Conservation (phyloP, 768 basidiomycete species). For the Termitomyces sp. region DNA sequence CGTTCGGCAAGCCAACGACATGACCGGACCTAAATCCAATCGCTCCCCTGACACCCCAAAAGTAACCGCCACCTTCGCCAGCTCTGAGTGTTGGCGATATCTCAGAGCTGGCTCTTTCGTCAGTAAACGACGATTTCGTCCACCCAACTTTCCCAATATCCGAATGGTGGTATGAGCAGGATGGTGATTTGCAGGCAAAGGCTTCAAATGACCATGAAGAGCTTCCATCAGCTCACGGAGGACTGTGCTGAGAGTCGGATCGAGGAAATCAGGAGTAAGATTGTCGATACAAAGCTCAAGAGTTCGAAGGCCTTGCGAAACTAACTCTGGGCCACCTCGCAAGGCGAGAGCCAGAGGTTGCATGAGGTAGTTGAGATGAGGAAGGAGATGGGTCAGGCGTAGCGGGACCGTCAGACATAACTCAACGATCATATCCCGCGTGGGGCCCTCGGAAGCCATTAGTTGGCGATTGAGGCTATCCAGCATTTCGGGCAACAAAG, state of each 20-base stretch:
- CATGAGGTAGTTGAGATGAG: conserved; percentile 94
- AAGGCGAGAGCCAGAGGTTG: conserved; percentile 91
- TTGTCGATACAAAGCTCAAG: conserved; percentile 99
- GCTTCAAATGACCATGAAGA: conserved; percentile 85
- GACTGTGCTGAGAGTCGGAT: conserved; percentile 91
- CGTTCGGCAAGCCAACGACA: conserved; percentile 58
- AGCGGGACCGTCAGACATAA: conserved; percentile 95
- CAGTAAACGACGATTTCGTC: conserved; percentile 84
- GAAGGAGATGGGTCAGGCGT: conserved; percentile 90
- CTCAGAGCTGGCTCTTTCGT: conserved; percentile 73
- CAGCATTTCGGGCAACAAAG: conserved; percentile 94
- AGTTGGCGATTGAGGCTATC: conserved; percentile 92
- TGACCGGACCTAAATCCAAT: conserved; percentile 64
- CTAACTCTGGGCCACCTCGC: conserved; percentile 80
- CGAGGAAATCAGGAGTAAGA: conserved; percentile 94
- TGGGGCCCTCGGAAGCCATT: conserved; percentile 73
- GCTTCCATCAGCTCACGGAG: conserved; percentile 93
- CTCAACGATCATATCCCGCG: conserved; percentile 92
- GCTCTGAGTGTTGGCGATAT: conserved; percentile 65
- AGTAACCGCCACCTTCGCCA: conserved; percentile 65
- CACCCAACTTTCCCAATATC: conserved; percentile 94
- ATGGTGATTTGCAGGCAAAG: conserved; percentile 81
- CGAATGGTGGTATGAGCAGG: conserved; percentile 94
- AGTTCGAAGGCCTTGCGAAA: conserved; percentile 92
- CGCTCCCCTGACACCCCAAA: conserved; percentile 64